Conservation (phyloP, 768 basidiomycete genomes). For the Phylloporus rhodoxanthus region DNA sequence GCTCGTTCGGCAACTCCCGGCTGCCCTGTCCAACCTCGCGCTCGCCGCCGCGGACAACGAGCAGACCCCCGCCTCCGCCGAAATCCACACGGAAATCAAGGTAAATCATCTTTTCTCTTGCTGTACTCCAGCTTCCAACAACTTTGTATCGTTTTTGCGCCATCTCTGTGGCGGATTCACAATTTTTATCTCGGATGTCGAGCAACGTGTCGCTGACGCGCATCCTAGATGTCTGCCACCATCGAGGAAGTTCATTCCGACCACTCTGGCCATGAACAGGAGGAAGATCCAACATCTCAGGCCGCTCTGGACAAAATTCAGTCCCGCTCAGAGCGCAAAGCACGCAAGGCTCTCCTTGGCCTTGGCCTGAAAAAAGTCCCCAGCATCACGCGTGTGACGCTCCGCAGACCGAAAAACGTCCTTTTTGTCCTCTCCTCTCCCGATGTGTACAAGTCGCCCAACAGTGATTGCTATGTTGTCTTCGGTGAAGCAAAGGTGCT, state of each 20-base stretch:
- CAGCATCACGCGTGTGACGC: conserved; percentile 90
- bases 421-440: conserved; percentile 90
- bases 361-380: conserved; percentile 91
- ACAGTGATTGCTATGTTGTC: conserved; percentile 98
- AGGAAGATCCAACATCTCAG: conserved; percentile 80
- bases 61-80: conserved; percentile 17
- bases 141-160: neutral
- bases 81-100: conserved; percentile 12
- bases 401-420: conserved; percentile 93
- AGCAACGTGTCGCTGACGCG: conserved; percentile 21
- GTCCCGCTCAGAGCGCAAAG: conserved; percentile 91
- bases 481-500: conserved; percentile 93
- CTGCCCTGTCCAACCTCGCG: conserved; percentile 12
- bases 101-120: conserved; percentile 7
- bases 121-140: neutral
- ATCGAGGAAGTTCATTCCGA: conserved; percentile 82
- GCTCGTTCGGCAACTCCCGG: conserved; percentile 26
- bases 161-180: conserved; percentile 27
- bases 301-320: conserved; percentile 90
- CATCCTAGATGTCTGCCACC: conserved; percentile 56
- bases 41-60: conserved; percentile 33
- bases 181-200: conserved; percentile 24
- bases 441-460: conserved; percentile 96
- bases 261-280: conserved; percentile 68
- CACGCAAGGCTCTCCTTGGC: conserved; percentile 85